phyloP scores from a whole-genome alignment of 768 basidiomycete genomes.

The Kwoniella dendrophila region DNA sequence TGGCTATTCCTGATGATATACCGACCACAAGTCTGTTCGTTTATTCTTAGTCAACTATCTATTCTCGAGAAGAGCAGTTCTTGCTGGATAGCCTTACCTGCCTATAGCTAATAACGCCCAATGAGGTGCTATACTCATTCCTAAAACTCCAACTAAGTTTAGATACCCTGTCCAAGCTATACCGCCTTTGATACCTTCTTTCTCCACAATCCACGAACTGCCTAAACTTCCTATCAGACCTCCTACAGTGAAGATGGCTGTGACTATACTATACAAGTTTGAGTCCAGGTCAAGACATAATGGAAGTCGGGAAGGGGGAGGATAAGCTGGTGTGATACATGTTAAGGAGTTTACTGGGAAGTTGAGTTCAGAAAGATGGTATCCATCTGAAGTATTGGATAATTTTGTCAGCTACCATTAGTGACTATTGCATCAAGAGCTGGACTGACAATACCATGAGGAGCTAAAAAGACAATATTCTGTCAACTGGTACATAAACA shows the following conservation, averaged over 20 bases:
- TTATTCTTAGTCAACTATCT: background rate
- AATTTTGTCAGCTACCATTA: background rate
- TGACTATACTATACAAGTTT: slow-evolving; percentile 76
- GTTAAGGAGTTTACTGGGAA: slow-evolving; percentile 77
- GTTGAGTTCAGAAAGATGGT: slow-evolving; percentile 87
- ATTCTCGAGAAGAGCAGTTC: background rate
- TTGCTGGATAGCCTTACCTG: slow-evolving; percentile 32
- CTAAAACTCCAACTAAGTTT: slow-evolving; percentile 45
- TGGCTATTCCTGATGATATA: slow-evolving; percentile 47
- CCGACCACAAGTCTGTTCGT: slow-evolving; percentile 45
- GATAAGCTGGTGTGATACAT: slow-evolving; percentile 60
- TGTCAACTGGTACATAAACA: slow-evolving; percentile 3
- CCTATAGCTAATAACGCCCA: slow-evolving; percentile 47
- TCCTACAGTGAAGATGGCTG: slow-evolving; percentile 81
- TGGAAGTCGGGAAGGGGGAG: slow-evolving; percentile 58
- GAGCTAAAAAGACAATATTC: slow-evolving; percentile 31
- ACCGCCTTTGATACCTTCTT: slow-evolving; percentile 40
- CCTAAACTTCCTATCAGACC: slow-evolving; percentile 67
- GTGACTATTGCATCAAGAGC: background rate
- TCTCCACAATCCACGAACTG: slow-evolving; percentile 40
- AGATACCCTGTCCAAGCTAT: slow-evolving; percentile 50
- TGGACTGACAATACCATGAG: slow-evolving; percentile 52
- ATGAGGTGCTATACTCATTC: slow-evolving; percentile 47
- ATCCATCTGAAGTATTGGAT: slow-evolving; percentile 65
- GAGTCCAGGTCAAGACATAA: slow-evolving; percentile 80